phyloP scores from a whole-genome alignment of 108 stramenopile species.

The Mediolabrus comicus region DNA sequence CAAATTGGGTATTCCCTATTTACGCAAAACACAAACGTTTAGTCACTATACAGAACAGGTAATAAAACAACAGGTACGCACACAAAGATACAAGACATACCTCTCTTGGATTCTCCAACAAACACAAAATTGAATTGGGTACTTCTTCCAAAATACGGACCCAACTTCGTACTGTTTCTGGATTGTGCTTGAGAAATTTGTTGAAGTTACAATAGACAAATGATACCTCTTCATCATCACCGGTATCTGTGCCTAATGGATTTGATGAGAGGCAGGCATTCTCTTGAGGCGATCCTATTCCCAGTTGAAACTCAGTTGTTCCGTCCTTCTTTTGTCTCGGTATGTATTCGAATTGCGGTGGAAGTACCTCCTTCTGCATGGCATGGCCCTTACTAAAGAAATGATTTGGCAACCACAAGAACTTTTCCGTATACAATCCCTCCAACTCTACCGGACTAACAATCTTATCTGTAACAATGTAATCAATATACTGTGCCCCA shows the following conservation, averaged over 20 bases:
- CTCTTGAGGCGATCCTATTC: conserved; percentile 72
- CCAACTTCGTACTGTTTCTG: conserved; percentile 80
- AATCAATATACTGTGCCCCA: conserved; percentile 81
- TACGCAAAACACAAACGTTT: background rate
- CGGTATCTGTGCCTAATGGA: conserved; percentile 29
- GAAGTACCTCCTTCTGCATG: conserved; percentile 54
- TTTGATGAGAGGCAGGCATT: conserved; percentile 64
- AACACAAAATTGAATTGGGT: conserved; percentile 75
- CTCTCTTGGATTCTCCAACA: conserved; percentile 72
- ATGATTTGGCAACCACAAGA: conserved; percentile 82
- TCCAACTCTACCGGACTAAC: conserved; percentile 54
- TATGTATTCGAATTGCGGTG: conserved; percentile 45
- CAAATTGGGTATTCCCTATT: conserved; percentile 50
- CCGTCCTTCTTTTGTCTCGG: conserved; percentile 37
- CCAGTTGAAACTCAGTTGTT: conserved; percentile 41
- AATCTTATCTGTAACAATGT: conserved; percentile 73
- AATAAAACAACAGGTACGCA: too few species aligned
- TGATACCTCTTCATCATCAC: conserved; percentile 31
- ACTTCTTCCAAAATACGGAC: conserved; percentile 74
- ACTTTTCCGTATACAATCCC: conserved; percentile 73
- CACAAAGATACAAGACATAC: conserved; percentile 19
- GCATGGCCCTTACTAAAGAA: conserved; percentile 89
- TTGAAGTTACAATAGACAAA: conserved; percentile 89
- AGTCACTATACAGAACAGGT: background rate
- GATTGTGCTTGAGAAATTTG: conserved; percentile 85